Base-by-base conservation (phyloP, 345 rosid species). In the Eucalyptus grandis region DNA sequence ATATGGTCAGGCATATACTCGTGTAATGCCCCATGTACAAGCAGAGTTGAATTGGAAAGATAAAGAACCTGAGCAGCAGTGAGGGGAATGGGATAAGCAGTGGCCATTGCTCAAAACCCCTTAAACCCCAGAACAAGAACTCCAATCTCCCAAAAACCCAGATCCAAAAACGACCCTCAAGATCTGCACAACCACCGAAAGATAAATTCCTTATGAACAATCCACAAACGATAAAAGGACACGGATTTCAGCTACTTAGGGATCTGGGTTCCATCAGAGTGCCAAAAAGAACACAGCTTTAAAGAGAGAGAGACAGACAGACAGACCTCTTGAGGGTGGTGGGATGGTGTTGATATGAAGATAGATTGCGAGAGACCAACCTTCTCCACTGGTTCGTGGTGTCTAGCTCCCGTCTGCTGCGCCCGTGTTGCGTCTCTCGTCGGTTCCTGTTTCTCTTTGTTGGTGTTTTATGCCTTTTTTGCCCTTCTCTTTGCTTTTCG, bases 31-130 rank as follows among this genome's bases (percentile, higher is more conserved):
- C 19, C 51, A 86, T 40, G 49, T 47, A 54, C 50, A 31, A 80
- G 54, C 30, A 24, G 50, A 87, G 69, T 30, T 65, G 50, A 72
- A 83, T 31, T 13, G 87, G 49, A 89, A 8, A 56, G 13, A 53
- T 4, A 19, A 26, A 16, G 11, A 30, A 92, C 95, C 93, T 93
- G 94, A 62, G 91, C 90, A 77, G 95, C 95, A 87, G 92, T 90
- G 87, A 93, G 89, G 14, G 92, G 92, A 40, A 90, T 85, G 86
- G 92, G 93, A 90, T 89, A 93, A 47, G 94, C 88, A 88, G 91
- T 81, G 88, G 94, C 87, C 94, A 93, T 93, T 62, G n/a, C 91
- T 80, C 87, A 83, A 77, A 77, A 77, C 85, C 85, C 85, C 85
- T 77, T 77, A 77, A 77, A 77, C 83, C 83, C 83, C 47, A 77